Evolutionary conservation across 495 filamentous ascomycete species (phyloP).

Genomic region (Penicillium paxilli): DNA sequence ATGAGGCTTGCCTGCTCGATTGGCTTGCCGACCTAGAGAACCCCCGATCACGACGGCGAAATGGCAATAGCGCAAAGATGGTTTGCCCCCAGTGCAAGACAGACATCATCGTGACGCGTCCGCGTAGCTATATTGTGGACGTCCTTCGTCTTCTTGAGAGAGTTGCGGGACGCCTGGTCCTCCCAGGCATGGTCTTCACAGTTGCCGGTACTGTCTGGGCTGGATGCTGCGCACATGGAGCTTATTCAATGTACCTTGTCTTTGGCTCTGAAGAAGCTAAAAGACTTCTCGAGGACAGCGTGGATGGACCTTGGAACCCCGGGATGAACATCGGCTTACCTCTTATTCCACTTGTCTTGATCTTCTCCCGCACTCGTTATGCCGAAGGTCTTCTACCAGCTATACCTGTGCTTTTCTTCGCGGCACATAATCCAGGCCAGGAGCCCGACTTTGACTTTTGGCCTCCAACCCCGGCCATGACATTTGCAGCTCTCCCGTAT

Average conservation of each 20-base stretch:
- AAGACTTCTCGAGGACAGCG: constrained; percentile 44
- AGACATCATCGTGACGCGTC: constrained; percentile 71
- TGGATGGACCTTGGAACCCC: constrained; percentile 41
- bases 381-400: constrained; percentile 61
- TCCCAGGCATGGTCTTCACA: constrained; percentile 58
- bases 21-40: constrained; percentile 86
- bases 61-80: constrained; percentile 54
- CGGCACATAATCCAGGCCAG: constrained; percentile 44
- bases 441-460: constrained; percentile 54
- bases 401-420: constrained; percentile 63
- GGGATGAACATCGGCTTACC: constrained; percentile 56
- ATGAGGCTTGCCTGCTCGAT: constrained; percentile 85
- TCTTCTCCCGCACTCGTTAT: constrained; percentile 58
- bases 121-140: constrained; percentile 65
- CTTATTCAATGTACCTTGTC: constrained; percentile 59
- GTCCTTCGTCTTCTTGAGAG: constrained; percentile 54
- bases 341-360: constrained; percentile 59
- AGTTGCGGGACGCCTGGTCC: constrained; percentile 55
- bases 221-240: constrained; percentile 58
- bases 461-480: constrained; percentile 75
- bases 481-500: constrained; percentile 66
- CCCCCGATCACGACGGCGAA: constrained; percentile 51
- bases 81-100: constrained; percentile 87
- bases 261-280: constrained; percentile 62
- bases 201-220: constrained; percentile 54